Evolutionary conservation across 1,284 basidiomycete genomes (phyloP).

Genomic region (Heterobasidion parviporum): DNA sequence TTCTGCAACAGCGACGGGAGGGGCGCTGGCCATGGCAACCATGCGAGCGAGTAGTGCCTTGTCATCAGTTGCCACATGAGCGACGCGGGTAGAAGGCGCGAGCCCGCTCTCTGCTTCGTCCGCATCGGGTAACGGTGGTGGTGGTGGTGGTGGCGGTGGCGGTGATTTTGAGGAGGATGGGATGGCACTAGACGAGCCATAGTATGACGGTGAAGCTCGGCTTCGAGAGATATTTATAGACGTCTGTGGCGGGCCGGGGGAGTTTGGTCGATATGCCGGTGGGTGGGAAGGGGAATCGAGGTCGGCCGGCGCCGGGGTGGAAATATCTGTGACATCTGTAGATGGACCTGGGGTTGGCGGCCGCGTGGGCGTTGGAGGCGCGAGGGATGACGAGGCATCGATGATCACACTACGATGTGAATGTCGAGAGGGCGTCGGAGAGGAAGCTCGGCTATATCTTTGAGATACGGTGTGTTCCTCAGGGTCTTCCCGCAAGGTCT

Average conservation of each 20-base stretch:
- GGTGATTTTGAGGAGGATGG: slow-evolving; percentile 5
- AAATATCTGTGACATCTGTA: background rate
- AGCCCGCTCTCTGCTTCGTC: background rate
- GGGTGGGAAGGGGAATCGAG: background rate
- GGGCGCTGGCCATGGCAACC: slow-evolving; percentile 43
- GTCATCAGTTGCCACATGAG: slow-evolving; percentile 71
- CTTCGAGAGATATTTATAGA: background rate
- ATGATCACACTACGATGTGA: background rate
- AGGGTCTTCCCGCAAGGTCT: background rate
- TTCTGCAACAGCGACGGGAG: slow-evolving; percentile 1
- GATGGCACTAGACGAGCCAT: background rate
- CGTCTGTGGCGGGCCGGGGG: background rate
- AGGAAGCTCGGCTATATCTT: background rate
- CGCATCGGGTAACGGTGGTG: background rate
- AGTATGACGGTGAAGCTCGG: background rate
- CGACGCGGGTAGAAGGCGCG: slow-evolving; percentile 25
- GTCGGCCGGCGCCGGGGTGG: background rate
- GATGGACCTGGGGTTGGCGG: background rate
- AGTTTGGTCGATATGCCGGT: slow-evolving; percentile 1
- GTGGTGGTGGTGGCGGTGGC: background rate
- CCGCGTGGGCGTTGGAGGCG: background rate
- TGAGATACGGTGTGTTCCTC: background rate
- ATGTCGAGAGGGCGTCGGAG: background rate
- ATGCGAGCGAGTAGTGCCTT: slow-evolving; percentile 55
- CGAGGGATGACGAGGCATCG: background rate